Base-by-base conservation (phyloP, 805 yeast species). In the Yamadazyma scolyti region DNA sequence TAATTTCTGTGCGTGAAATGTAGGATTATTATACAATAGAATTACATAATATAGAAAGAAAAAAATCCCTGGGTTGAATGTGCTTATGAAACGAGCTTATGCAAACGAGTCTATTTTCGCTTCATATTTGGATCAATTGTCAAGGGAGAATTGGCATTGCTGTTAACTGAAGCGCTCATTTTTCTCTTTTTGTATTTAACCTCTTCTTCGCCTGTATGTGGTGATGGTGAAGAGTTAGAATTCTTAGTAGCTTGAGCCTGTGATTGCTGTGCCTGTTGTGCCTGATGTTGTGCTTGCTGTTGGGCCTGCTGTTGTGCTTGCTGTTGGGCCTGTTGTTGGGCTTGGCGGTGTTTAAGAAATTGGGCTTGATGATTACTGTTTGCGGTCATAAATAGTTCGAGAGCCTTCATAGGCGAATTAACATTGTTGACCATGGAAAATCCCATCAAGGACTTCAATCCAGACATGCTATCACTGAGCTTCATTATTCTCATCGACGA, bases 401-500 rank as follows among this genome's bases (percentile, higher is more conserved):
- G 58, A 0, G 83, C 75, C 15, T 68, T 71, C 24, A 75, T 38
- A 0, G 88, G 85, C 20, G 79, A 72, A 5, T 54, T 54, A 3
- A 72, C 64, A 16, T 73, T 65, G 19, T 62, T 61, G 5, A 68
- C 55, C 34, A 63, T 59, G 7, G 83, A 71, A 43, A 68, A 75
- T 8, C 68, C 61, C 77, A 84, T 77, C 33, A 87, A 58, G 5
- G 82, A 77, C 33, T 73, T 71, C 40, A 86, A 65, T 39, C 76
- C 75, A 0, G 87, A 68, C 86, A 87, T 82, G 7, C 81, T 80
- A 53, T 85, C 93, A 24, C 87, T 73, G 4, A 83, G 75, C 52
- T 84, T 90, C 58, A 86, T 56, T 14, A 79, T 67, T 37, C 90
- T 61, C 75, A 84, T 72, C 5, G 84, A 77, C 23, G 71, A 70